Conservation (phyloP, 73 alveolate species). For the Uronychia binucleata region DNA sequence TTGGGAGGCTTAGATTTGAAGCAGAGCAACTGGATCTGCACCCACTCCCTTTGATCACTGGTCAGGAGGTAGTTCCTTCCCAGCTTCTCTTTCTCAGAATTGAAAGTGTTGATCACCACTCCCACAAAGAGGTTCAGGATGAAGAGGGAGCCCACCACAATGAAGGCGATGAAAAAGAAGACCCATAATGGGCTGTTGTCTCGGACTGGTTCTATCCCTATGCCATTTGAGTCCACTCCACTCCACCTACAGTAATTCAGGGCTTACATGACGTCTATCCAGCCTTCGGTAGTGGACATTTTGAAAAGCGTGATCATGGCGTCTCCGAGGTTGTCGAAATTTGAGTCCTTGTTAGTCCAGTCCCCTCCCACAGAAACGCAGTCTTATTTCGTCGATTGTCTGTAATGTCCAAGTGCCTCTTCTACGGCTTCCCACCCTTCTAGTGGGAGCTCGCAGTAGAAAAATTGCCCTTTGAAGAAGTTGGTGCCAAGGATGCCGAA, state of each 20-base stretch:
- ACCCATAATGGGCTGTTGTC: constrained; percentile 32
- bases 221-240: constrained; percentile 42
- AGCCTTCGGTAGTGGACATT: constrained; percentile 49
- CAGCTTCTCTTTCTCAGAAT: constrained; percentile 70
- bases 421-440: neutral
- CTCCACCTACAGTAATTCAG: constrained; percentile 2
- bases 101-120: constrained; percentile 50
- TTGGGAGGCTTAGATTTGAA: constrained; percentile 27
- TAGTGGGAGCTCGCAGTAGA: constrained; percentile 39
- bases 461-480: constrained; percentile 65
- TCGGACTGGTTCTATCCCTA: constrained; percentile 22
- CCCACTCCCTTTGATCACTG: constrained; percentile 25
- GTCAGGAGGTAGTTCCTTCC: constrained; percentile 30
- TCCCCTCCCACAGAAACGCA: neutral
- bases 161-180: constrained; percentile 49
- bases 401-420: neutral
- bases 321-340: neutral
- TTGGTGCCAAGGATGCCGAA: constrained; percentile 70
- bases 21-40: constrained; percentile 4
- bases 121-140: constrained; percentile 61
- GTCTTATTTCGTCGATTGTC: constrained; percentile 12
- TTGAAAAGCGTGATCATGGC: constrained; percentile 15
- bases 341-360: neutral
- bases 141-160: constrained; percentile 51
- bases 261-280: constrained; percentile 57